Base-by-base conservation (phyloP, 108 stramenopile species). In the Schizochytrium sp. region DNA sequence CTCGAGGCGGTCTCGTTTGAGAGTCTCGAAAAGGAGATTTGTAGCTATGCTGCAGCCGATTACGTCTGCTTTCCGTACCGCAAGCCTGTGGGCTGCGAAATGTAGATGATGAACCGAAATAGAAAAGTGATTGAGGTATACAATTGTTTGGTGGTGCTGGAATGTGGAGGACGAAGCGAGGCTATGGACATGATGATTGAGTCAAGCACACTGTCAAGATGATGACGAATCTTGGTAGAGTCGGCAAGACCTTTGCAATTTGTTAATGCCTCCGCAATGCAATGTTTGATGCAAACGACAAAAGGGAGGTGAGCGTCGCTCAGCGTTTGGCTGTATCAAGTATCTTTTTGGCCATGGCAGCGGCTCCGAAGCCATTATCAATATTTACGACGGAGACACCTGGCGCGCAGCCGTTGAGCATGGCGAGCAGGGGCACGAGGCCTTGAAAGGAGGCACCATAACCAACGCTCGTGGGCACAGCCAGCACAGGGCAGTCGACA, bases 351-450 rank as follows among this genome's bases (percentile, higher is more conserved):
- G 96, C 98, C 88, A 96, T 92, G 0, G 96, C 97, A 6, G 98
- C 98, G 14, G 96, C 98, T 25, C 97, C 97, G 88, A 98, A 97
- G 29, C 98, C 98, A 92, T 98, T 98, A 90, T 98, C 98, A 60
- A 98, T 97, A 89, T 98, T 98, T 0, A 97, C 96, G 23, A 97
- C 96, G 51, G 95, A 96, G 16, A 98, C 97, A 4, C 98, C 98
- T 5, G 98, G 98, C 71, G 96, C 95, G 88, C 98, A 98, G 57
- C 94, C 95, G 88, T 98, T 98, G 72, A 98, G 91, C 98, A 98
- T 98, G 18, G 97, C 97, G 41, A 97, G 89, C 91, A 98, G 89
- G 4, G 97, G 97, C 87, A 95, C 96, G 58, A 98, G 88, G 4
- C 97, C 98, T 5, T 96, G 96, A 57, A 97, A 94, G 55, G 95